Evolutionary conservation across 164 flowering plant species (phyloP), one percentile per base, ranked within the genome.

Genomic region (Echeveria elegans): DNA sequence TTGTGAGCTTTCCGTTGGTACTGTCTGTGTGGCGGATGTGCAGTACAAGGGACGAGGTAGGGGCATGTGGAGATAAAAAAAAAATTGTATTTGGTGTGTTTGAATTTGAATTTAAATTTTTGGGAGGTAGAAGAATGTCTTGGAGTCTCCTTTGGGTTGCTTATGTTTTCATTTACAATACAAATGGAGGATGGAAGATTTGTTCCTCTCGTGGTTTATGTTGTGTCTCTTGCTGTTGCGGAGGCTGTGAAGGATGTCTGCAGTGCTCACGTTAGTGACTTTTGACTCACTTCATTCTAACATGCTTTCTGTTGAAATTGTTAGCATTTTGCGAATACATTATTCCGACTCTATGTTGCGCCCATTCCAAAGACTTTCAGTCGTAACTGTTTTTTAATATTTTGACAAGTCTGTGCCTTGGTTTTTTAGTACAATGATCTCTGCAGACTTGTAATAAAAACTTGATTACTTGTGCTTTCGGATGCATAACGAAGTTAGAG

Each of bases 111-210:
- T 66, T 63, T 0, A 1, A 47, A 63, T 28, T 76, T 64, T 70
- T 91, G 99, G 99, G 31, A 82, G 97, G 56, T 83, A 91, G 14
- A 83, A 84, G 71, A 95, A 95, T 82, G 78, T 69, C 15, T 95
- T 97, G 99, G 90, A 88, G 70, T 92, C 99, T 73, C 97, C 97
- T 15, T 52, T 36, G n/a, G 99, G 97, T 37, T 88, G 99, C 75
- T 90, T 64, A 50, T 92, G 80, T 92, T 89, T 79, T 92, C 99
- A 3, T 95, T 86, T 73, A 84, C 92, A 0, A 24, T 95, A 45
- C 84, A 95, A 75, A 95, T 95, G 97, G 97, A 88, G 68, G 84
- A 95, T 70, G 99, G 97, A 8, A 72, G 84, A 30, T 60, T 81
- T 0, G 88, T 95, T 71, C 99, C 99, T 64, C 82, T 85, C 72